Percentiles rank a stretch among this genome's conserved stretches.
Evolutionary conservation across 768 basidiomycete genomes (phyloP).

Genomic region (Suillus sp.): DNA sequence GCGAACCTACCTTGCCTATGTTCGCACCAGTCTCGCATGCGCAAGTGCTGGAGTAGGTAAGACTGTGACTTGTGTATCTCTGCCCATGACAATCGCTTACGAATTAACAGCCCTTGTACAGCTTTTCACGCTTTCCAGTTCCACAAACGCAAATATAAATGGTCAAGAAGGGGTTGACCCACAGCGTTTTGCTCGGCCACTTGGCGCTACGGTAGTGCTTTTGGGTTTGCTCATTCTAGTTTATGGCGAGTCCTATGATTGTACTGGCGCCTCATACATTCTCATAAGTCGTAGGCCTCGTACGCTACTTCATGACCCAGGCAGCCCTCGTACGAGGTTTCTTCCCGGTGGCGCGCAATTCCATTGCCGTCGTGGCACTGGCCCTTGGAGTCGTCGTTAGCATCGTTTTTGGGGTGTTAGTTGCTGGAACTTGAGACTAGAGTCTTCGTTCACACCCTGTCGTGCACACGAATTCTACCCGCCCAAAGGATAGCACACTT

Average conservation of each 20-base stretch:
- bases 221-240: conserved; percentile 49
- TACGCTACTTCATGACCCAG: conserved; percentile 58
- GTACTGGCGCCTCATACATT: background rate
- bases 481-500: background rate
- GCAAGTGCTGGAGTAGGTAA: conserved; percentile 61
- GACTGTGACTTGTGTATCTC: conserved; percentile 16
- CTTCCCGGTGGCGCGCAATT: conserved; percentile 56
- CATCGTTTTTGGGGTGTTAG: conserved; percentile 45
- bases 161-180: conserved; percentile 12
- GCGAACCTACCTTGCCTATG: conserved; percentile 63
- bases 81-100: background rate
- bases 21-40: conserved; percentile 63
- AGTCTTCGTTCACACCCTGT: background rate
- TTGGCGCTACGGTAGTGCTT: conserved; percentile 52
- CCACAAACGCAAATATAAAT: conserved; percentile 13
- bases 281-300: conserved; percentile 38
- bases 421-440: conserved; percentile 29
- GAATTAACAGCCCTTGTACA: conserved; percentile 52
- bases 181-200: conserved; percentile 45
- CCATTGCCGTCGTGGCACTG: conserved; percentile 43
- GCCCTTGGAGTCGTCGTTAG: conserved; percentile 43
- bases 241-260: conserved; percentile 42
- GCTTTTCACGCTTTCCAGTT: conserved; percentile 45
- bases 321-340: conserved; percentile 47
- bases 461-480: background rate